Conservation (phyloP, 192 early-diverging fungal species). For the Pilaira anomala region DNA sequence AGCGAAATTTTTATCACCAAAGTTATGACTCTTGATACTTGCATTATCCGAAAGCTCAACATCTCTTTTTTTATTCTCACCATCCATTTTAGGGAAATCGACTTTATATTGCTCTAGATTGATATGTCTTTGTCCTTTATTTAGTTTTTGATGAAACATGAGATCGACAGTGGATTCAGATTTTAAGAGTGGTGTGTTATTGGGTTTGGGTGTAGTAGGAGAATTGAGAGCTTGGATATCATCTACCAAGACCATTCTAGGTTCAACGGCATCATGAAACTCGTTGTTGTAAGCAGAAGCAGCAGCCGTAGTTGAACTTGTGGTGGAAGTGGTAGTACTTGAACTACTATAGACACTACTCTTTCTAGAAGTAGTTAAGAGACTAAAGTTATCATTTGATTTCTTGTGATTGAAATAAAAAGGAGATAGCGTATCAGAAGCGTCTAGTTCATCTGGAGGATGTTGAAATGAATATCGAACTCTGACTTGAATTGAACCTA, state of each 20-base stretch:
- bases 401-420: constrained; percentile 22
- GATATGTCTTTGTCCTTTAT: background rate
- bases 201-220: background rate
- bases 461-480: constrained; percentile 33
- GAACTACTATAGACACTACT: constrained; percentile 5
- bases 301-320: background rate
- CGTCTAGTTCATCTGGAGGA: constrained; percentile 23
- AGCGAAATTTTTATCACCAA: constrained; percentile 41
- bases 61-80: constrained; percentile 13
- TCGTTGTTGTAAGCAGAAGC: background rate
- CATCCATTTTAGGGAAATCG: constrained; percentile 36
- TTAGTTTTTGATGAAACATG: background rate
- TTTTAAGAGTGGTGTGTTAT: background rate
- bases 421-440: constrained; percentile 7
- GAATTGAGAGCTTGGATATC: background rate
- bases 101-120: constrained; percentile 12
- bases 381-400: background rate
- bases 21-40: constrained; percentile 47
- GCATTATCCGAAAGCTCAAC: constrained; percentile 34
- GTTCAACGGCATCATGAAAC: constrained; percentile 21
- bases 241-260: constrained; percentile 8
- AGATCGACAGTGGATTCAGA: constrained; percentile 15
- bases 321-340: background rate
- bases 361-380: background rate
- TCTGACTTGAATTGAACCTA: constrained; percentile 35